Conservation (phyloP, 768 basidiomycete genomes). For the Kwoniella mangroviensis region DNA sequence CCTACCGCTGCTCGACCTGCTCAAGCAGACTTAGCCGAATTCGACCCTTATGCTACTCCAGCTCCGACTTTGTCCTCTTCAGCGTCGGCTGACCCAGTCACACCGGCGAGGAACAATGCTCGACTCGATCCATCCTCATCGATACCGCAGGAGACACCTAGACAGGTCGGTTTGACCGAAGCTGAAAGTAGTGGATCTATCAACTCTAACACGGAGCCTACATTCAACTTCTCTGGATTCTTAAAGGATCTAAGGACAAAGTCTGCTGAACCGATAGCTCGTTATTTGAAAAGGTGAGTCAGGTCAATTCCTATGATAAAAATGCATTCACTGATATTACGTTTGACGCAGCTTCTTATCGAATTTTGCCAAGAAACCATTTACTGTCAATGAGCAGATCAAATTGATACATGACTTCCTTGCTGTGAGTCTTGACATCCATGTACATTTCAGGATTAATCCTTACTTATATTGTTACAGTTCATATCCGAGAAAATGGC, state of each 20-base stretch:
- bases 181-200: slow-evolving; percentile 6
- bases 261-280: slow-evolving; percentile 87
- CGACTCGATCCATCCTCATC: background rate
- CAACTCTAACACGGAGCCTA: slow-evolving; percentile 23
- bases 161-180: background rate
- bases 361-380: slow-evolving; percentile 89
- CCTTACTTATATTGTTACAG: slow-evolving; percentile 58
- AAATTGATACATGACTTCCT: slow-evolving; percentile 95
- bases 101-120: background rate
- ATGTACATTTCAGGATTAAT: background rate
- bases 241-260: slow-evolving; percentile 90
- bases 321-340: background rate
- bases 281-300: slow-evolving; percentile 91
- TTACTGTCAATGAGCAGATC: slow-evolving; percentile 89
- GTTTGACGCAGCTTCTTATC: slow-evolving; percentile 73
- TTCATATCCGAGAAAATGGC: slow-evolving; percentile 89
- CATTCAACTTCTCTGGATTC: slow-evolving; percentile 92
- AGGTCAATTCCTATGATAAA: background rate
- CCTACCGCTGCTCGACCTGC: slow-evolving; percentile 15
- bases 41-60: slow-evolving; percentile 41
- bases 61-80: slow-evolving; percentile 11
- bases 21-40: slow-evolving; percentile 35
- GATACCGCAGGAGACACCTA: slow-evolving; percentile 4
- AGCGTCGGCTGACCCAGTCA: slow-evolving; percentile 2
- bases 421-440: slow-evolving; percentile 62